Evolutionary conservation across 2,329 filamentous ascomycete species (phyloP).

Genomic region (Aquanectria penicillioides): DNA sequence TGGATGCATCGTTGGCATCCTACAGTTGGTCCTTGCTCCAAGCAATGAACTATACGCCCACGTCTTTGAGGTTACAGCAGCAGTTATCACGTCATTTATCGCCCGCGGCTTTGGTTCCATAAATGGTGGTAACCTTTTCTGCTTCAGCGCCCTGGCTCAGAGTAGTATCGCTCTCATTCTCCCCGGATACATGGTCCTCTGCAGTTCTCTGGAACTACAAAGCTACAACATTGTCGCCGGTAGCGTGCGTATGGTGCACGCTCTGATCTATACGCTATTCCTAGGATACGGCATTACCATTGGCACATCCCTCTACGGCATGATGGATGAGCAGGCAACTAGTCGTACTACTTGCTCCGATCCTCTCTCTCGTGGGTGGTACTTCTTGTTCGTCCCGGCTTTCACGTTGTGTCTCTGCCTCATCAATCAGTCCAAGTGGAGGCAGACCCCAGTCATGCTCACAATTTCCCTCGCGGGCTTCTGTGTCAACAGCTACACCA

Average conservation of each 20-base stretch:
- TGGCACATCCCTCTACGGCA: slow-evolving; percentile 72
- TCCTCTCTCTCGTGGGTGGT: slow-evolving; percentile 57
- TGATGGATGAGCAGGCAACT: slow-evolving; percentile 66
- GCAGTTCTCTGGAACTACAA: slow-evolving; percentile 71
- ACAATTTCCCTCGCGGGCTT: slow-evolving; percentile 79
- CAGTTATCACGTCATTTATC: slow-evolving; percentile 74
- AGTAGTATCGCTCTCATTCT: slow-evolving; percentile 81
- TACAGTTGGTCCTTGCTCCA: slow-evolving; percentile 80
- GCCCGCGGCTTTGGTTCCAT: slow-evolving; percentile 77
- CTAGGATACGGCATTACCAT: slow-evolving; percentile 80
- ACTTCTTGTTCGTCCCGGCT: slow-evolving; percentile 77
- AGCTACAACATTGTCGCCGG: slow-evolving; percentile 76
- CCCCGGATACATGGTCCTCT: slow-evolving; percentile 64
- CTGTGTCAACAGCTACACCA: slow-evolving; percentile 78
- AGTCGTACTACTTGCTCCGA: slow-evolving; percentile 53
- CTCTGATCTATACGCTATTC: slow-evolving; percentile 79
- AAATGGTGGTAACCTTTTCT: slow-evolving; percentile 66
- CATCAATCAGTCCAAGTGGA: slow-evolving; percentile 85
- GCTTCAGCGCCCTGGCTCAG: slow-evolving; percentile 77
- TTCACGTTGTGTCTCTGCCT: slow-evolving; percentile 81
- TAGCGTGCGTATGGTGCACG: slow-evolving; percentile 79
- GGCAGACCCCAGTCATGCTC: slow-evolving; percentile 80
- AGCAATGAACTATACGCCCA: slow-evolving; percentile 75
- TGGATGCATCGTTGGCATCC: slow-evolving; percentile 76
- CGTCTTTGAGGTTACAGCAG: slow-evolving; percentile 63